A percentile compares a stretch with the other conserved stretches of the same genome.
These are phyloP conservation scores for Fusarium dimerum DNA, from an alignment of 2,329 filamentous ascomycete species.

Conservation along the genomic window DNA sequence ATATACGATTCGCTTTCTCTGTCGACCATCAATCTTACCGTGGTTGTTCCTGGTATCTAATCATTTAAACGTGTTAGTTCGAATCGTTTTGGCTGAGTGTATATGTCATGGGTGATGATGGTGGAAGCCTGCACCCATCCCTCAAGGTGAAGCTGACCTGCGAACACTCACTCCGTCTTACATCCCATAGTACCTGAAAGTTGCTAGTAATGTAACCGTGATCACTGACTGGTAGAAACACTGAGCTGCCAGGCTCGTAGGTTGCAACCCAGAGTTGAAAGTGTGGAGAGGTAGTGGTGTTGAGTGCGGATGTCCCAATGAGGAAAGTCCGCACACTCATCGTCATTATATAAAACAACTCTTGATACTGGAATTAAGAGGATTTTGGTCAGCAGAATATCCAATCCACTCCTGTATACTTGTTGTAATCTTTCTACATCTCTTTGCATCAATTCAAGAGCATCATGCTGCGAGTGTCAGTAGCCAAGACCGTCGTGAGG, in stretches of 20 bases:
- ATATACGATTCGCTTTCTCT: neutral
- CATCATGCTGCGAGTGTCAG: slow-evolving; percentile 25
- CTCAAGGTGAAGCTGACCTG: too few species aligned
- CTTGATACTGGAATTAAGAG: neutral
- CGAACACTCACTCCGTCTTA: too few species aligned
- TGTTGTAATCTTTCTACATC: neutral
- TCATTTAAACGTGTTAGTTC: too few species aligned
- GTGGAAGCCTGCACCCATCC: too few species aligned
- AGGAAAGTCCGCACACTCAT: slow-evolving; percentile 28
- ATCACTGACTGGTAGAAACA: too few species aligned
- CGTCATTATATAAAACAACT: slow-evolving; percentile 21
- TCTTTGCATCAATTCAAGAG: too few species aligned
- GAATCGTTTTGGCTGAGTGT: too few species aligned
- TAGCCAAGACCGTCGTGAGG: slow-evolving; percentile 12
- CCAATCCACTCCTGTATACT: neutral
- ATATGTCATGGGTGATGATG: too few species aligned
- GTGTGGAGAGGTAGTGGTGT: neutral
- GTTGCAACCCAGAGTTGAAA: neutral
- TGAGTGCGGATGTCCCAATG: slow-evolving; percentile 32
- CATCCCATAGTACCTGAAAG: too few species aligned
- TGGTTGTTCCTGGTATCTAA: neutral
- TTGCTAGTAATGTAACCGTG: too few species aligned
- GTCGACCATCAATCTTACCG: neutral
- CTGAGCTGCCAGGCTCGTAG: too few species aligned
- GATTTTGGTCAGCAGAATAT: neutral